phyloP scores from a whole-genome alignment of 2,329 filamentous ascomycete genomes.

The Microcyclospora pomicola region DNA sequence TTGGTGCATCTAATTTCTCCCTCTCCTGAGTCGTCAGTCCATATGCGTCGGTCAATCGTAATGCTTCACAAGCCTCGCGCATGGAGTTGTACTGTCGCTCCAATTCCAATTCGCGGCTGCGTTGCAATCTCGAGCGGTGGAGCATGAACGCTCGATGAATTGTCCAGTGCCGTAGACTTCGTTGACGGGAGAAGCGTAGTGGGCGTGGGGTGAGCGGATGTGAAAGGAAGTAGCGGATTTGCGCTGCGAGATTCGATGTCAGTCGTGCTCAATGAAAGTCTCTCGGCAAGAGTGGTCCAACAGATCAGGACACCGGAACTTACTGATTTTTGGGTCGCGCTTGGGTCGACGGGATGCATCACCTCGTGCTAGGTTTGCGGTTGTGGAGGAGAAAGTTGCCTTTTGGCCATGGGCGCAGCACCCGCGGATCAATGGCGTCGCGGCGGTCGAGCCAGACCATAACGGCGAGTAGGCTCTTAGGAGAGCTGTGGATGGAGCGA shows the following conservation, averaged over 20 bases:
- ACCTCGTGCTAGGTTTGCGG: too few relatives aligned
- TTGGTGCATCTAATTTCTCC: constrained; percentile 32
- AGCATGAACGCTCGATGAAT: constrained; percentile 94
- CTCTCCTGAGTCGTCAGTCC: constrained; percentile 25
- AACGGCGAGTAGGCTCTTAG: constrained; percentile 16
- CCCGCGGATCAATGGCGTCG: constrained; percentile 13
- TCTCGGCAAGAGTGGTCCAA: too few relatives aligned
- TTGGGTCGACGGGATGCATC: too few relatives aligned
- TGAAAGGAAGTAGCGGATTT: constrained; percentile 55
- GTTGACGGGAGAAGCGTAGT: constrained; percentile 67
- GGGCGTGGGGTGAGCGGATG: constrained; percentile 59
- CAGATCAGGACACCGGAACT: too few relatives aligned
- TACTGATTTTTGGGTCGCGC: too few relatives aligned
- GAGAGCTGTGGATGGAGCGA: constrained; percentile 15
- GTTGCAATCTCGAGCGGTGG: constrained; percentile 55
- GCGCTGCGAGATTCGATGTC: constrained; percentile 20
- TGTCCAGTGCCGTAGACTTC: constrained; percentile 90
- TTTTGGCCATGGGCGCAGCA: constrained; percentile 13
- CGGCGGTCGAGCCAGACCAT: constrained; percentile 3
- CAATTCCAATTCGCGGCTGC: constrained; percentile 53
- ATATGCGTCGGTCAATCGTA: constrained; percentile 40
- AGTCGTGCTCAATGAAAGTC: too few relatives aligned
- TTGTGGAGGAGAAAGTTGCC: constrained; percentile 24
- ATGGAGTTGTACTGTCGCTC: constrained; percentile 72
- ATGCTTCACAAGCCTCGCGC: constrained; percentile 70